A percentile compares a stretch with the other conserved stretches of the same genome.
phyloP scores from a whole-genome alignment of 306 rosid genomes.

The Prunus padus region DNA sequence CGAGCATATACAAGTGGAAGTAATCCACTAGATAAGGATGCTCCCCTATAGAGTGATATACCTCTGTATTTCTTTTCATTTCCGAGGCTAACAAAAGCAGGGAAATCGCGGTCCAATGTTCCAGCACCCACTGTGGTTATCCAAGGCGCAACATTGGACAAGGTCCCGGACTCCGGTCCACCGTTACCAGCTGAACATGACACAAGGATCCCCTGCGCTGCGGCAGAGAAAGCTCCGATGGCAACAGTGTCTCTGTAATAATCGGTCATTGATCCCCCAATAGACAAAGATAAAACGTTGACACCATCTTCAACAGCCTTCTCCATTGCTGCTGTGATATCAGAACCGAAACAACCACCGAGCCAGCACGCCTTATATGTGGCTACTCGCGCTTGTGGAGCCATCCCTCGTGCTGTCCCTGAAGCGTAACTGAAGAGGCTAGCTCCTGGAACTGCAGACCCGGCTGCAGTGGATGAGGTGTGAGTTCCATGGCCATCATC shows the following conservation, averaged over 20 bases:
- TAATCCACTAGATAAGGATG: conserved; percentile 35
- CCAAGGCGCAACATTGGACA: conserved; percentile 87
- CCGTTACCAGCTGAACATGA: conserved; percentile 83
- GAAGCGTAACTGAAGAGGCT: conserved; percentile 72
- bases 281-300: conserved; percentile 70
- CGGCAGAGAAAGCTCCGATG: conserved; percentile 71
- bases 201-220: conserved; percentile 61
- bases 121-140: conserved; percentile 84
- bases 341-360: conserved; percentile 64
- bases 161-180: conserved; percentile 49
- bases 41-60: conserved; percentile 61
- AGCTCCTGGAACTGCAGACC: conserved; percentile 65
- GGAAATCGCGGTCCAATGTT: conserved; percentile 89
- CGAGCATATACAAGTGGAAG: conserved; percentile 66
- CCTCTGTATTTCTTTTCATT: conserved; percentile 60
- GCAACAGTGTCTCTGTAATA: conserved; percentile 66
- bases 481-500: conserved; percentile 92
- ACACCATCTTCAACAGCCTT: conserved; percentile 81
- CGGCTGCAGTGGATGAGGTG: conserved; percentile 85
- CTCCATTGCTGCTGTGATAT: conserved; percentile 75
- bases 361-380: conserved; percentile 80
- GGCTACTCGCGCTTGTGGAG: conserved; percentile 73
- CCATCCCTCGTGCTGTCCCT: conserved; percentile 93
- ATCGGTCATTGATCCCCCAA: conserved; percentile 54
- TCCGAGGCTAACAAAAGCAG: conserved; percentile 59